Evolutionary conservation across 176 grass and related monocot genomes (phyloP).

Genomic region (Oryza coarctata): DNA sequence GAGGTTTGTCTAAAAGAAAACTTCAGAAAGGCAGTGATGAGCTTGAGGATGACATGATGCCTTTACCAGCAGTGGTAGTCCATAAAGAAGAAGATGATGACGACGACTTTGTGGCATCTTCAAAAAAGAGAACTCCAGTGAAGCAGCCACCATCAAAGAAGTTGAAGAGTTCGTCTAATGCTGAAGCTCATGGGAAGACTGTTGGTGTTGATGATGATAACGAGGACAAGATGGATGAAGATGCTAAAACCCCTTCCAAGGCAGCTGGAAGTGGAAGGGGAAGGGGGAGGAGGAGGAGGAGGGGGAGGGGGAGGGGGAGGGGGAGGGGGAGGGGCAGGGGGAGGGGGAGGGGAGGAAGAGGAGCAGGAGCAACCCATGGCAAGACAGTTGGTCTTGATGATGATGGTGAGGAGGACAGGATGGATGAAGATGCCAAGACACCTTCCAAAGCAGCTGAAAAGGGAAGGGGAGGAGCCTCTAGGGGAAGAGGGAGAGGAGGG

Average conservation of each 20-base stretch:
- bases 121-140: constrained; percentile 49
- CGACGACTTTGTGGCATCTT: constrained; percentile 60
- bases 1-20: constrained; percentile 64
- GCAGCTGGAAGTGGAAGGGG: constrained; percentile 66
- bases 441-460: constrained; percentile 61
- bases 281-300: constrained; percentile 25
- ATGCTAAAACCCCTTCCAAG: constrained; percentile 54
- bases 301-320: constrained; percentile 22
- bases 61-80: constrained; percentile 51
- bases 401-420: constrained; percentile 38
- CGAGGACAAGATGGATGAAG: constrained; percentile 58
- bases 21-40: constrained; percentile 42
- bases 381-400: constrained; percentile 42
- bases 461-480: constrained; percentile 50
- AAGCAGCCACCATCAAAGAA: constrained; percentile 66
- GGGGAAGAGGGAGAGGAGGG: constrained; percentile 81
- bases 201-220: constrained; percentile 41
- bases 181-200: constrained; percentile 32
- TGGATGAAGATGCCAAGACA: constrained; percentile 47
- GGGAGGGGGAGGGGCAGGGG: constrained; percentile 49
- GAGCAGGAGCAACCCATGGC: constrained; percentile 22
- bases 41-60: constrained; percentile 53
- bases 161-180: constrained; percentile 51
- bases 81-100: constrained; percentile 49
- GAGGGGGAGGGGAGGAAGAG: constrained; percentile 25